Conservation (phyloP, 2,329 filamentous ascomycete species). For the Botrytis fragariae region DNA sequence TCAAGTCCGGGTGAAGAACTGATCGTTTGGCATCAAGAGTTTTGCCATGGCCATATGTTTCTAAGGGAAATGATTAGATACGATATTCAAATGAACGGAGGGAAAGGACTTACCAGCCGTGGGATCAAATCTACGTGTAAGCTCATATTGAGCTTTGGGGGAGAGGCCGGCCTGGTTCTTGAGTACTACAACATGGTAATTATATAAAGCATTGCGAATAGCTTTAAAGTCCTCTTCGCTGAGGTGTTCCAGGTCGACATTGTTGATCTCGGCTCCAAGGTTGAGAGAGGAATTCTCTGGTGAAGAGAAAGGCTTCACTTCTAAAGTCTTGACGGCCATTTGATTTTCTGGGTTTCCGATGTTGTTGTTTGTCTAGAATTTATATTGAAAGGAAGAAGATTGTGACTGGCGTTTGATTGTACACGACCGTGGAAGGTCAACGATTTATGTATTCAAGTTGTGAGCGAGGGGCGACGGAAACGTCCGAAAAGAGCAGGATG, state of each 20-base stretch:
- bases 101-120: constrained; percentile 40
- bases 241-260: constrained; percentile 60
- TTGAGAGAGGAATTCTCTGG: constrained; percentile 43
- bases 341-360: not conserved
- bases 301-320: constrained; percentile 31
- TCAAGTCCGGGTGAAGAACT: constrained; percentile 72
- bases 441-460: not conserved
- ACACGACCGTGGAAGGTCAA: not conserved
- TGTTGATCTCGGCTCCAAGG: constrained; percentile 60
- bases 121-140: constrained; percentile 74
- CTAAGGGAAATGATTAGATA: not conserved
- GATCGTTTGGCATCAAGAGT: constrained; percentile 63
- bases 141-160: constrained; percentile 69
- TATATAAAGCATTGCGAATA: constrained; percentile 65
- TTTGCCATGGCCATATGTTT: constrained; percentile 73
- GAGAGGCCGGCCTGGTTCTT: constrained; percentile 63
- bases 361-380: not conserved
- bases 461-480: not conserved
- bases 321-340: constrained; percentile 37
- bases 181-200: constrained; percentile 67
- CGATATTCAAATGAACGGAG: not conserved
- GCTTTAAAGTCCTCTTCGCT: constrained; percentile 62
- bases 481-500: not conserved
- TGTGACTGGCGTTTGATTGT: not conserved
- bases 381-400: not conserved